Base-by-base conservation (phyloP, 1,139 yeast species). In the Taphrina pruni region DNA sequence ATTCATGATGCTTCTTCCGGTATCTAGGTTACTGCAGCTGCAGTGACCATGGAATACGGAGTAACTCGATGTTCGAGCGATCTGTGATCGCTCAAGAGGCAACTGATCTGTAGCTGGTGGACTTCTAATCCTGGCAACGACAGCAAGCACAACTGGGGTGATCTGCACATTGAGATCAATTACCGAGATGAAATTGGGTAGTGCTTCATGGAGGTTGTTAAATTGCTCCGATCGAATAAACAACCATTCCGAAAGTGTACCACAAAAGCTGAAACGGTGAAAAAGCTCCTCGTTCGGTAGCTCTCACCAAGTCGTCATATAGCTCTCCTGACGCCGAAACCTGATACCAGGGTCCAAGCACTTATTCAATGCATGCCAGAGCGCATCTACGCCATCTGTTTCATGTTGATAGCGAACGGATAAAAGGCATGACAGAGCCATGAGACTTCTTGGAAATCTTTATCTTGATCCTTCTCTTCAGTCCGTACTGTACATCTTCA, bases 141-240 rank as follows among this genome's bases (percentile, higher is more conserved):
- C 96, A 97, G 5, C 87, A 50, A 88, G 99, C 79, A 88, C 97
- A 5, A 94, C 93, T 79, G 91, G 90, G 78, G 99, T 95, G 81
- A 92, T 94, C 71, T 91, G 97, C 87, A 96, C 97, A 6, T 84
- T 95, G 76, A 94, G 98, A 3, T 88, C 89, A 75, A 97, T 94
- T 38, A 97, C 97, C 52, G 91, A 73, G 93, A 91, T 79, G 98
- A 94, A 77, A 92, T 94, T 78, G 97, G 97, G 35, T 75, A 81
- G 46, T 81, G 82, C 8, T 71, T 69, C 68, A 72, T 87, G 95
- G 35, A 68, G n/a, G 41, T 70, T 11, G 70, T 70, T 20, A 65
- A 65, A 36, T 60, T 70, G 66, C 50, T 69, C 36, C 65, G 60
- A 32, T 60, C 66, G 69, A 60, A 26, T 69, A 64, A 12, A 50